Evolutionary conservation across 345 rosid species (phyloP).

Genomic region (Pistacia vera): DNA sequence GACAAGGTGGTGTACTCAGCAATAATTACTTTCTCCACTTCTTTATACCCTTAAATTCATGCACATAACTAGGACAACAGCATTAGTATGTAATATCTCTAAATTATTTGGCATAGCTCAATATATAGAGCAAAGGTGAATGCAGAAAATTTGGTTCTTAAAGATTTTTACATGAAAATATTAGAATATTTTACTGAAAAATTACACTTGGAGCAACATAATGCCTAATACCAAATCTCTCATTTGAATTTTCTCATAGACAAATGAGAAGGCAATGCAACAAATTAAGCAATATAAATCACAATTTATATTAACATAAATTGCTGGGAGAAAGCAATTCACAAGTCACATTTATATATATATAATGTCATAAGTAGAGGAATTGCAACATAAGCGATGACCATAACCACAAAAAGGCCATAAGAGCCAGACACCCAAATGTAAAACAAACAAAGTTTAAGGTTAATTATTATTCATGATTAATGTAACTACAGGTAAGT

Average conservation of each 20-base stretch:
- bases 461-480: neutral
- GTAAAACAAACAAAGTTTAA: too few relatives aligned
- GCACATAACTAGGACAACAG: neutral
- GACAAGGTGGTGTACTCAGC: neutral
- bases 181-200: neutral
- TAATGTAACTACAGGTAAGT: neutral
- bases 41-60: neutral
- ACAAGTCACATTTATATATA: neutral
- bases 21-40: neutral
- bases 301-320: neutral
- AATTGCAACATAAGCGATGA: too few relatives aligned
- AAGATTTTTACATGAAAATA: neutral
- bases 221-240: neutral
- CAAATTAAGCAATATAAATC: neutral
- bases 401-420: neutral
- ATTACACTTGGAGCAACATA: neutral
- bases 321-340: neutral
- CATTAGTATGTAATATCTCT: neutral
- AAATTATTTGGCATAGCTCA: neutral
- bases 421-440: slow-evolving; percentile 4
- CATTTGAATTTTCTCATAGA: neutral
- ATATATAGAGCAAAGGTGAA: neutral
- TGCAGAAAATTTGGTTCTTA: slow-evolving; percentile 1
- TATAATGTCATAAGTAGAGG: too few relatives aligned
- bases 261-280: neutral